Conservation (phyloP, 2,329 filamentous ascomycete species). For the Herpotrichia juniperi region DNA sequence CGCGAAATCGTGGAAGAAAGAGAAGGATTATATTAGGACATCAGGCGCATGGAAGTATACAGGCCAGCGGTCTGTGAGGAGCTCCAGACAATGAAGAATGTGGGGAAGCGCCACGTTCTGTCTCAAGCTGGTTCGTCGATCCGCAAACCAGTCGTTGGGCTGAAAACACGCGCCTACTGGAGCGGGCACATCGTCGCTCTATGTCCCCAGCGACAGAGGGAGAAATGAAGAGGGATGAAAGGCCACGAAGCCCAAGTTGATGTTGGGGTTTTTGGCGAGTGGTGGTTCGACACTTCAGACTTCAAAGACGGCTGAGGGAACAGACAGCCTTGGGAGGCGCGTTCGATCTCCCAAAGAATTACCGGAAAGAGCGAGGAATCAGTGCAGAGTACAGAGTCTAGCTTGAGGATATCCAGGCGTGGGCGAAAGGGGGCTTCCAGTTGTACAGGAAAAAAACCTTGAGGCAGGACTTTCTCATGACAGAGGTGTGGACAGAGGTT, state of each 20-base stretch:
- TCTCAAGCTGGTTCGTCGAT: conserved; percentile 36
- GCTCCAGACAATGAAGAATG: conserved; percentile 39
- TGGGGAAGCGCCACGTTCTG: conserved; percentile 47
- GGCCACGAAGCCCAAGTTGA: conserved; percentile 29
- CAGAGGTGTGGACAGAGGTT: conserved; percentile 39
- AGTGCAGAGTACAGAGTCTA: conserved; percentile 21
- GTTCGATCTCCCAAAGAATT: conserved; percentile 29
- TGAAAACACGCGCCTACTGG: conserved; percentile 38
- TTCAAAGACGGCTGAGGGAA: conserved; percentile 18
- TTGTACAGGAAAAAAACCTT: conserved; percentile 25
- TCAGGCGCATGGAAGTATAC: conserved; percentile 42
- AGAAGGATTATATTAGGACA: conserved; percentile 42
- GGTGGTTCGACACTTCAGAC: conserved; percentile 37
- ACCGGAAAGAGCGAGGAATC: conserved; percentile 25
- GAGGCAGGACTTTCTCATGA: conserved; percentile 40
- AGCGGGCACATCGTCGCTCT: conserved; percentile 45
- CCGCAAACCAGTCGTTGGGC: conserved; percentile 29
- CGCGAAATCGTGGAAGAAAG: conserved; percentile 41
- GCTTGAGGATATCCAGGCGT: conserved; percentile 27
- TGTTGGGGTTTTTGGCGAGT: conserved; percentile 34
- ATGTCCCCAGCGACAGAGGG: conserved; percentile 36
- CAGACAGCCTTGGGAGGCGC: conserved; percentile 25
- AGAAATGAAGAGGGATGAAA: conserved; percentile 23
- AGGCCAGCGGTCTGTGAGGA: conserved; percentile 34
- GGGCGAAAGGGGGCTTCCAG: conserved; percentile 26